Evolutionary conservation across 2,329 filamentous ascomycete genomes (phyloP).

Genomic region (Talaromyces rugulosus): DNA sequence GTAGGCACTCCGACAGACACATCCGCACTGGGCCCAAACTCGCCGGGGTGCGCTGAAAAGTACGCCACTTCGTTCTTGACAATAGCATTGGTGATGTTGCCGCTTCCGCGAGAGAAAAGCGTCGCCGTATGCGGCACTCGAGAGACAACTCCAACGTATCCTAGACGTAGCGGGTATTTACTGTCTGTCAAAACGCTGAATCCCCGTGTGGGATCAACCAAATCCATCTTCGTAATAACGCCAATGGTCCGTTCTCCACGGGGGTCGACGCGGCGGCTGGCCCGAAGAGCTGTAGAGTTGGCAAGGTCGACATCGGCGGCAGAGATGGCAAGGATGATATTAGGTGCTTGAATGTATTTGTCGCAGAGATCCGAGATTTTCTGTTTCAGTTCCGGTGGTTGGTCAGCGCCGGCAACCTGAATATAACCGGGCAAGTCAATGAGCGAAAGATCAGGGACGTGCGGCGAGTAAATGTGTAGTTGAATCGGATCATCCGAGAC

Average conservation of each 20-base stretch:
- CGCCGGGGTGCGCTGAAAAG: slow-evolving; percentile 75
- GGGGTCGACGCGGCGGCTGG: slow-evolving; percentile 87
- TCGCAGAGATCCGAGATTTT: slow-evolving; percentile 96
- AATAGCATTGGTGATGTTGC: slow-evolving; percentile 76
- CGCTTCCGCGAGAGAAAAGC: slow-evolving; percentile 77
- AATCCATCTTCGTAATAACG: slow-evolving; percentile 98
- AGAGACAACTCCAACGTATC: slow-evolving; percentile 93
- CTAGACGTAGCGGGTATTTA: slow-evolving; percentile 91
- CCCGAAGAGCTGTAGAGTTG: slow-evolving; percentile 87
- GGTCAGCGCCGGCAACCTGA: slow-evolving; percentile 86
- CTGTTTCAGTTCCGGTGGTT: slow-evolving; percentile 85
- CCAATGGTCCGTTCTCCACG: slow-evolving; percentile 94
- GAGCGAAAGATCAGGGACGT: slow-evolving; percentile 89
- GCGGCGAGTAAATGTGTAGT: slow-evolving; percentile 88
- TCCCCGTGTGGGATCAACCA: slow-evolving; percentile 80
- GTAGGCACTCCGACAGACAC: slow-evolving; percentile 79
- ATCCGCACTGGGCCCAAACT: slow-evolving; percentile 71
- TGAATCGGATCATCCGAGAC: slow-evolving; percentile 97
- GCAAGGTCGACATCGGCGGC: slow-evolving; percentile 95
- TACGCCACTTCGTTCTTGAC: slow-evolving; percentile 82
- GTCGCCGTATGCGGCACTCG: slow-evolving; percentile 64
- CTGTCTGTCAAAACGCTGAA: slow-evolving; percentile 75
- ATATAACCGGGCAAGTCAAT: slow-evolving; percentile 98
- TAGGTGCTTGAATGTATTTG: slow-evolving; percentile 95
- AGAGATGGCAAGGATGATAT: slow-evolving; percentile 94